phyloP scores from a whole-genome alignment of 2,329 filamentous ascomycete genomes.

The Teratosphaeria pseudoeucalypti region DNA sequence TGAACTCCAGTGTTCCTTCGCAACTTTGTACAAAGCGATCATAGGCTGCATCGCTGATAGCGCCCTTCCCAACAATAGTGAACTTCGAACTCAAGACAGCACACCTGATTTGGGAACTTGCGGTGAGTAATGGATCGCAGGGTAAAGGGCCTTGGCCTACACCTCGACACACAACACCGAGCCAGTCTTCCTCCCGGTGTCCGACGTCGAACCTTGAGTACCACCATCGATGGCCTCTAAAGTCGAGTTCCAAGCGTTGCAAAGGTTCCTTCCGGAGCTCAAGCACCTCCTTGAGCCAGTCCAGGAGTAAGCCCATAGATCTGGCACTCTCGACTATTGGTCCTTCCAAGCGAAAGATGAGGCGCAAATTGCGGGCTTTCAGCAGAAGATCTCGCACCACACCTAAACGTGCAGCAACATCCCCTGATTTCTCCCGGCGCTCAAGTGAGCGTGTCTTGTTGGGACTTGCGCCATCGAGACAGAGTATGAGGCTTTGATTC shows the following conservation, averaged over 20 bases:
- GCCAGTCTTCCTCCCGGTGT: neutral
- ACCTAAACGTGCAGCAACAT: neutral
- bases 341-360: neutral
- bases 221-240: neutral
- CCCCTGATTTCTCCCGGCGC: neutral
- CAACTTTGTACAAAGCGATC: neutral
- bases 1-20: neutral
- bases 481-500: neutral
- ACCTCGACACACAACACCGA: neutral
- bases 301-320: neutral
- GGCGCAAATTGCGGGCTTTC: neutral
- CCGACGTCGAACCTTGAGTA: neutral
- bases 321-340: neutral
- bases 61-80: neutral
- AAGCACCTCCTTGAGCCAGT: neutral
- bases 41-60: neutral
- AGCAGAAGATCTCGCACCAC: neutral
- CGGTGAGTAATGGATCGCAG: neutral
- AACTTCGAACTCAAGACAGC: neutral
- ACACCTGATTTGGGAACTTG: neutral
- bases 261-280: neutral
- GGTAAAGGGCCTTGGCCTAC: neutral
- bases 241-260: neutral
- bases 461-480: neutral
- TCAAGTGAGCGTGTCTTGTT: neutral